Evolutionary conservation across 805 yeast genomes (phyloP).

Genomic region (Metschnikowia cubensis): DNA sequence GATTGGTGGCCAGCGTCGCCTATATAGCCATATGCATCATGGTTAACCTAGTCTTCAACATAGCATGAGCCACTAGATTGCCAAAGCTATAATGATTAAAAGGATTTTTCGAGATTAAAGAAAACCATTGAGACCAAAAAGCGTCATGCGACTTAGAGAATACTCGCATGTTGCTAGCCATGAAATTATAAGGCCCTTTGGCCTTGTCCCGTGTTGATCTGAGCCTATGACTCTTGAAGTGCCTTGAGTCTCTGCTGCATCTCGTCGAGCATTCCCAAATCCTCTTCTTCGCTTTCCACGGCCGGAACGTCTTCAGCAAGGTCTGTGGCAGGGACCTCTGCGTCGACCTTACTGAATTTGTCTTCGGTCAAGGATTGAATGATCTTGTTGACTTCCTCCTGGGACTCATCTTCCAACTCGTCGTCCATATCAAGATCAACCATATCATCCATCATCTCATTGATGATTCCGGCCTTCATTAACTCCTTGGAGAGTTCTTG

Average conservation of each 20-base stretch:
- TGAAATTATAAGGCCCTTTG: not conserved
- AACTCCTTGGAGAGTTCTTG: conserved; percentile 82
- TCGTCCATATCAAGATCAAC: conserved; percentile 64
- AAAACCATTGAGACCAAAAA: too few species aligned
- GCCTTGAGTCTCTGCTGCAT: conserved; percentile 90
- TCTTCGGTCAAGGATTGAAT: conserved; percentile 39
- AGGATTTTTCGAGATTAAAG: too few species aligned
- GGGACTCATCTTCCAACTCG: conserved; percentile 62
- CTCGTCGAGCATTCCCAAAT: conserved; percentile 68
- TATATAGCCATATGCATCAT: conserved; percentile 1
- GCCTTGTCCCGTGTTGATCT: not conserved
- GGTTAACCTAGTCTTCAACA: not conserved
- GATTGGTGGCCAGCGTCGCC: not conserved
- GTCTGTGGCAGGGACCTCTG: conserved; percentile 30
- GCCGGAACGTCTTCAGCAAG: conserved; percentile 18
- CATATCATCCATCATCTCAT: conserved; percentile 93
- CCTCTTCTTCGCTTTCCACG: conserved; percentile 52
- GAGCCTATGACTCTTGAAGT: conserved; percentile 45
- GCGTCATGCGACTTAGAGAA: too few species aligned
- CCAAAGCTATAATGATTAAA: too few species aligned
- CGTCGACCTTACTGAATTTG: conserved; percentile 33
- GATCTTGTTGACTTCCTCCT: conserved; percentile 62
- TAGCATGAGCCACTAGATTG: not conserved
- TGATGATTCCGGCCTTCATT: conserved; percentile 79
- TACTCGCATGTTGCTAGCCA: not conserved